Conservation (phyloP, 108 stramenopile genomes). For the Fistulifera pelliculosa region DNA sequence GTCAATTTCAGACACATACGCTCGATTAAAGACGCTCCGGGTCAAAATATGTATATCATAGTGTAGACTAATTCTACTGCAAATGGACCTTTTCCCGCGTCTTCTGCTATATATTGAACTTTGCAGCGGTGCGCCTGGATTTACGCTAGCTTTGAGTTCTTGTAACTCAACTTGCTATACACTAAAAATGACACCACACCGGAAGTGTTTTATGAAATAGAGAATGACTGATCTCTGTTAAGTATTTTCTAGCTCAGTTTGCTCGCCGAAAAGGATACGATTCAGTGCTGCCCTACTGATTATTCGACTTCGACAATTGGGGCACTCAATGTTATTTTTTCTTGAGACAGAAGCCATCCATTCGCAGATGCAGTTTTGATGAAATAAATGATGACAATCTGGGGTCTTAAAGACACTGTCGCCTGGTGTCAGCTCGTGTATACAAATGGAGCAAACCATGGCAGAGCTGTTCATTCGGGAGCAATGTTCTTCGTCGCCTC, state of each 20-base stretch:
- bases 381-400: slow-evolving; percentile 9
- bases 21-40: neutral
- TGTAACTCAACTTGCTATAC: too few relatives aligned
- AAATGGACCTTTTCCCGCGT: neutral
- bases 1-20: neutral
- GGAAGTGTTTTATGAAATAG: too few relatives aligned
- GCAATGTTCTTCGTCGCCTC: neutral
- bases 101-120: too few relatives aligned
- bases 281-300: neutral
- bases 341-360: slow-evolving; percentile 3
- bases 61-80: neutral
- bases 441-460: slow-evolving; percentile 3
- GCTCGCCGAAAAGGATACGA: neutral
- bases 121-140: too few relatives aligned
- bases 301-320: neutral
- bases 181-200: too few relatives aligned
- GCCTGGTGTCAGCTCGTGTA: slow-evolving; percentile 3
- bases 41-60: neutral
- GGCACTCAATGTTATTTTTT: slow-evolving; percentile 1
- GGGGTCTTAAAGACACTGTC: slow-evolving; percentile 1
- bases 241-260: neutral
- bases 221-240: neutral
- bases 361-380: slow-evolving; percentile 2
- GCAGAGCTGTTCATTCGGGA: neutral
- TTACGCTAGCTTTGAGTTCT: too few relatives aligned